These are phyloP conservation scores for Parascedosporium putredinis DNA, from an alignment of 2,329 filamentous ascomycete species.

Conservation along the genomic window DNA sequence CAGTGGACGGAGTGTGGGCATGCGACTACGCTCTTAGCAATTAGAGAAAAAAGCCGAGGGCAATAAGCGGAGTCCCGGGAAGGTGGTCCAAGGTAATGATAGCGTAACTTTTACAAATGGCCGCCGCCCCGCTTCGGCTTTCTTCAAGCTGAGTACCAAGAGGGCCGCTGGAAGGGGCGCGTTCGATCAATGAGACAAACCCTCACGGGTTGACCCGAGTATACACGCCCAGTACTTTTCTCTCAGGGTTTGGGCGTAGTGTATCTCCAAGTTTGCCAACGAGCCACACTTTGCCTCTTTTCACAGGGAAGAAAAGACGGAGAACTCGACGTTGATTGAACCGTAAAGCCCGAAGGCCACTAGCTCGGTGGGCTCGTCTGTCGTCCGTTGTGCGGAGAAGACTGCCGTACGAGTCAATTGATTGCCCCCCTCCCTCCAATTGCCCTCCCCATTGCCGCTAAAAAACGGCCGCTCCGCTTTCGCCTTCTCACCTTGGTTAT, in stretches of 20 bases:
- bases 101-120: conserved; percentile 3
- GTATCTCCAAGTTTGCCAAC: too few relatives aligned
- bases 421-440: not conserved
- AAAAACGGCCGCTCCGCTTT: conserved; percentile 2
- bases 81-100: not conserved
- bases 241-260: too few relatives aligned
- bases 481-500: conserved; percentile 4
- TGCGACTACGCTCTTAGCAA: conserved; percentile 4
- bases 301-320: too few relatives aligned
- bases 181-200: not conserved
- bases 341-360: too few relatives aligned
- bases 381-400: too few relatives aligned
- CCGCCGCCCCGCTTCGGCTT: not conserved
- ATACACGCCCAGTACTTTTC: too few relatives aligned
- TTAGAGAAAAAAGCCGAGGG: conserved; percentile 7
- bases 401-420: not conserved
- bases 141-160: not conserved
- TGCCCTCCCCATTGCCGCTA: conserved; percentile 1
- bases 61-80: not conserved
- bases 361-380: too few relatives aligned
- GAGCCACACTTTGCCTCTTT: too few relatives aligned
- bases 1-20: too few relatives aligned
- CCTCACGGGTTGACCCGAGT: too few relatives aligned
- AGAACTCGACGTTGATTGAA: too few relatives aligned
- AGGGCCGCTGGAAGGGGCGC: not conserved